phyloP scores from a whole-genome alignment of 345 rosid species.

The Aquilaria yunnanensis region DNA sequence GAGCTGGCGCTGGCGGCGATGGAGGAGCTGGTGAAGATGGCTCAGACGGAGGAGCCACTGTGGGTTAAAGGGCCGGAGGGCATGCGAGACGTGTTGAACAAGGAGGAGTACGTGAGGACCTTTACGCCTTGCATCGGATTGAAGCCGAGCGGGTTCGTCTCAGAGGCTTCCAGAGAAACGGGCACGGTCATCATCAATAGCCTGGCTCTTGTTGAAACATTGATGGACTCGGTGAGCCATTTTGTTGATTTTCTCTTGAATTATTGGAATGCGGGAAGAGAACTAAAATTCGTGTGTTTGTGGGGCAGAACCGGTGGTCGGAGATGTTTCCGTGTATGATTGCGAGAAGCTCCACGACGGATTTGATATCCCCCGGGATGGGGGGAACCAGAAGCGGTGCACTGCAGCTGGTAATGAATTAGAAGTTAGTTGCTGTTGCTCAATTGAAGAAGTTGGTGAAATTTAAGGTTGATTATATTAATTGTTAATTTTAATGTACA shows the following conservation, averaged over 20 bases:
- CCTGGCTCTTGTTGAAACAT: slow-evolving; percentile 46
- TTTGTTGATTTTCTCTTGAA: background rate
- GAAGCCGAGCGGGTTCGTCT: slow-evolving; percentile 27
- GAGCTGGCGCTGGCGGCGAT: slow-evolving; percentile 53
- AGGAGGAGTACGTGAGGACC: slow-evolving; percentile 43
- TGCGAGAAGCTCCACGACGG: slow-evolving; percentile 34
- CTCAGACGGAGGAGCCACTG: slow-evolving; percentile 33
- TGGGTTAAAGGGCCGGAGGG: slow-evolving; percentile 48
- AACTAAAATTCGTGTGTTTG: background rate
- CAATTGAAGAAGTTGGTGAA: background rate
- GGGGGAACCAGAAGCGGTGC: slow-evolving; percentile 46
- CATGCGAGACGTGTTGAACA: slow-evolving; percentile 39
- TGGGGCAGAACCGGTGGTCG: slow-evolving; percentile 52
- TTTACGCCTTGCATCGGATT: slow-evolving; percentile 28
- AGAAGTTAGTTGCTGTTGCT: background rate
- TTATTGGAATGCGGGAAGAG: background rate
- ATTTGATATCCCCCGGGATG: slow-evolving; percentile 40
- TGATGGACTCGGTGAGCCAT: slow-evolving; percentile 68
- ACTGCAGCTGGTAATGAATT: slow-evolving; percentile 48
- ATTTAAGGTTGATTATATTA: background rate
- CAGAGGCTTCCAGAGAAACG: slow-evolving; percentile 57
- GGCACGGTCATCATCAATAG: slow-evolving; percentile 44
- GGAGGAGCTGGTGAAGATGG: slow-evolving; percentile 57
- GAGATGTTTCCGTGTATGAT: slow-evolving; percentile 58
- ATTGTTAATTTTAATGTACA: background rate